Conservation (phyloP, 1,284 basidiomycete genomes). For the Rhodofomes roseus region DNA sequence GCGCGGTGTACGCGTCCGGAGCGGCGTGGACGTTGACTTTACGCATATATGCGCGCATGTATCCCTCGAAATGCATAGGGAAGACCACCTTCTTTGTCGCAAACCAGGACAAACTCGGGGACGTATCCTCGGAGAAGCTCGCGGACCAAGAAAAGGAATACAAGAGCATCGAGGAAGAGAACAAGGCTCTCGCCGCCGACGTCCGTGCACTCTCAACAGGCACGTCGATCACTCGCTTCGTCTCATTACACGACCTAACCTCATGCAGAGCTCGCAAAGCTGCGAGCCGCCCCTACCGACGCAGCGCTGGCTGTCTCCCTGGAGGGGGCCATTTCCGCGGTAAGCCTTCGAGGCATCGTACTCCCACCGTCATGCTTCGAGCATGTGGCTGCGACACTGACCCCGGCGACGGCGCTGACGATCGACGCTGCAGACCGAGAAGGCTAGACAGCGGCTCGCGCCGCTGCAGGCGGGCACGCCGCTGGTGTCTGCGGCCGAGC, state of each 20-base stretch:
- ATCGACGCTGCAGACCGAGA: constrained; percentile 42
- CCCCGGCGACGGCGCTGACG: background rate
- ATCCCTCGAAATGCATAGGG: constrained; percentile 39
- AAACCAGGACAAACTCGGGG: constrained; percentile 63
- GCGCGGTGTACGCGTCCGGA: too few species aligned
- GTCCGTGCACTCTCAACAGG: constrained; percentile 50
- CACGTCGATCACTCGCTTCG: constrained; percentile 20
- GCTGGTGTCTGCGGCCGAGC: constrained; percentile 63
- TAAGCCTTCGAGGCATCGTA: constrained; percentile 24
- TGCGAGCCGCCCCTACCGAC: constrained; percentile 66
- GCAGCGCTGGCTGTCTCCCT: constrained; percentile 54
- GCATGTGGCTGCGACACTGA: background rate
- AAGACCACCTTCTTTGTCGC: constrained; percentile 84
- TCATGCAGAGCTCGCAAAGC: constrained; percentile 55
- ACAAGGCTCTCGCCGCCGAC: constrained; percentile 48
- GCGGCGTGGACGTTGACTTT: too few species aligned
- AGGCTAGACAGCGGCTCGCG: constrained; percentile 46
- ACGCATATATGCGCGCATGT: background rate
- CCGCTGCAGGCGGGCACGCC: constrained; percentile 64
- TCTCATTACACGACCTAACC: constrained; percentile 13
- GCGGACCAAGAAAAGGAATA: constrained; percentile 53
- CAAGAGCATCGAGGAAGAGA: constrained; percentile 55
- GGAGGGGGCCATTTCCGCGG: constrained; percentile 38
- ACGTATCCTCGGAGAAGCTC: constrained; percentile 55
- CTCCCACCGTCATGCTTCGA: background rate